Conservation (phyloP, 331 rosid species). For the Ulmus americana region DNA sequence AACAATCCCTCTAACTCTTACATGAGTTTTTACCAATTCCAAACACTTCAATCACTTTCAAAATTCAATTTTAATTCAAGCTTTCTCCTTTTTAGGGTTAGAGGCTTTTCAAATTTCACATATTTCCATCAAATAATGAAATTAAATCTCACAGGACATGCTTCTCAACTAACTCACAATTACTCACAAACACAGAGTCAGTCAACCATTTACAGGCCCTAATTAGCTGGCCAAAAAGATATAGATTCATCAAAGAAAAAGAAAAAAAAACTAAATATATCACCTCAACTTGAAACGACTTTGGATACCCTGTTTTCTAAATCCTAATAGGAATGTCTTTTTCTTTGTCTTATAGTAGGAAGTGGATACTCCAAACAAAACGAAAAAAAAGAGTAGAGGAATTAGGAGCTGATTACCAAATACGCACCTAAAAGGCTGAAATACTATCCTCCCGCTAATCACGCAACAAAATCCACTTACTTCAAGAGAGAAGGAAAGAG, state of each 20-base stretch:
- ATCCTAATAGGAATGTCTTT: not conserved
- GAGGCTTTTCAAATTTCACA: too few relatives aligned
- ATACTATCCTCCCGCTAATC: conserved; percentile 33
- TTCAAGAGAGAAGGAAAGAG: conserved; percentile 11
- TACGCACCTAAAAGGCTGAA: conserved; percentile 13
- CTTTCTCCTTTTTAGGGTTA: too few relatives aligned
- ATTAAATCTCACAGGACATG: too few relatives aligned
- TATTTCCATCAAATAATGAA: too few relatives aligned
- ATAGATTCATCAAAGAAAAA: not conserved
- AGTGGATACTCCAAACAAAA: not conserved
- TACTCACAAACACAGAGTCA: not conserved
- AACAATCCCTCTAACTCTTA: too few relatives aligned
- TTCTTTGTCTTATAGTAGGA: not conserved
- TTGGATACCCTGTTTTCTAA: not conserved
- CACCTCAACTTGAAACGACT: conserved; percentile 3
- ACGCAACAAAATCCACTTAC: conserved; percentile 24
- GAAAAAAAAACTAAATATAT: too few relatives aligned
- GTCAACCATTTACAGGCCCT: not conserved
- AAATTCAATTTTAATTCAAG: too few relatives aligned
- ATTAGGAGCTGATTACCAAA: conserved; percentile 8
- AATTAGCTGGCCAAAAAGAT: not conserved
- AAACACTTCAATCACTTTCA: too few relatives aligned
- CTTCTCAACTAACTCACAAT: too few relatives aligned
- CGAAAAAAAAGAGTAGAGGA: not conserved
- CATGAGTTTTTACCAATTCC: too few relatives aligned